Evolutionary conservation across 148 eudicot species (phyloP).

Genomic region (Dysphania ambrosioides): DNA sequence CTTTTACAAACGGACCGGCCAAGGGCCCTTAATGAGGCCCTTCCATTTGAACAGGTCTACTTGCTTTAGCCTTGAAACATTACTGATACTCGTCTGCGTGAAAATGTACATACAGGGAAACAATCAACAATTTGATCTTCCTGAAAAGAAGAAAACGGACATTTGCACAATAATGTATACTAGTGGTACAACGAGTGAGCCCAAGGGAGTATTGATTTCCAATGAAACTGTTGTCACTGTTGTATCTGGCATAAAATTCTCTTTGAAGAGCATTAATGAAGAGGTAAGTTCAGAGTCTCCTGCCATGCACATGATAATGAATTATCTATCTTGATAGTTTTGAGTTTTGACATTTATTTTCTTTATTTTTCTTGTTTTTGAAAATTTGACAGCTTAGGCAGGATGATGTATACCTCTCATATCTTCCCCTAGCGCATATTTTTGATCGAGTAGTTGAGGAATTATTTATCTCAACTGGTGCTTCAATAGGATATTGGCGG

Average conservation of each 20-base stretch:
- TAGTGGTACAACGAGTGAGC: slow-evolving; percentile 98
- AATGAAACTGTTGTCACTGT: slow-evolving; percentile 75
- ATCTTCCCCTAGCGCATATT: slow-evolving; percentile 96
- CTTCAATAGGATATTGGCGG: slow-evolving; percentile 96
- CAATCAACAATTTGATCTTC: slow-evolving; percentile 54
- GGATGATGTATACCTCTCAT: slow-evolving; percentile 71
- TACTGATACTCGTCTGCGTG: slow-evolving; percentile 15
- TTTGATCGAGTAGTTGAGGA: slow-evolving; percentile 93
- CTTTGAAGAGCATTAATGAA: slow-evolving; percentile 68
- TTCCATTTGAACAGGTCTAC: no score
- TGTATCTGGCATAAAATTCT: slow-evolving; percentile 70
- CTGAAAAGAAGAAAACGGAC: slow-evolving; percentile 65
- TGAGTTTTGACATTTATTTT: background rate
- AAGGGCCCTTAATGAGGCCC: no score
- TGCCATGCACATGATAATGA: background rate
- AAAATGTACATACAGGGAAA: slow-evolving; percentile 43
- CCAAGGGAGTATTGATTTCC: slow-evolving; percentile 92
- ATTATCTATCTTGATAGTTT: background rate
- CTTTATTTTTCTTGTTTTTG: background rate
- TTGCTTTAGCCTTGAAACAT: no score
- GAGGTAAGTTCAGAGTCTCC: slow-evolving; percentile 55
- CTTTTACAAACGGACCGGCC: no score
- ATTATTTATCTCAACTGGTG: slow-evolving; percentile 65
- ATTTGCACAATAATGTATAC: slow-evolving; percentile 97
- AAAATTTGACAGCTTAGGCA: slow-evolving; percentile 47